These are phyloP conservation scores for Lichenothelia convexa DNA, from an alignment of 495 filamentous ascomycete species.

Conservation along the genomic window DNA sequence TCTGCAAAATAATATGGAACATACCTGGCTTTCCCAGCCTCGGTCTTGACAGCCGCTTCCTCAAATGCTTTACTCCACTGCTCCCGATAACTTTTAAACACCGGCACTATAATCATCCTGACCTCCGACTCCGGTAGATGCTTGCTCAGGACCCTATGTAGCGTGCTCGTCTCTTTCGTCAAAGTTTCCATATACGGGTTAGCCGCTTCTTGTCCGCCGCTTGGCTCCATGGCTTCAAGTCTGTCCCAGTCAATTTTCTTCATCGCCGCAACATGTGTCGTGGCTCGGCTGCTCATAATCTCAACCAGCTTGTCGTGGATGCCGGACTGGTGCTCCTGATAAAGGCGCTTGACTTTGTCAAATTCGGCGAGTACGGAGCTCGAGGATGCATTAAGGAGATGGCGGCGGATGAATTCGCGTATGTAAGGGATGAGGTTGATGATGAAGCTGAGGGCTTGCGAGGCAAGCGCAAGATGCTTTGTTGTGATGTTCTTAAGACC, in stretches of 20 bases:
- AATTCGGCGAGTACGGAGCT: conserved; percentile 62
- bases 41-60: conserved; percentile 44
- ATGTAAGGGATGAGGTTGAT: conserved; percentile 76
- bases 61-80: conserved; percentile 63
- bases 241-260: conserved; percentile 59
- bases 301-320: conserved; percentile 94
- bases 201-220: no score
- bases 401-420: conserved; percentile 73
- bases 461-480: conserved; percentile 83
- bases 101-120: conserved; percentile 70
- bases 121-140: conserved; percentile 67
- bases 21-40: conserved; percentile 55
- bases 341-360: conserved; percentile 75
- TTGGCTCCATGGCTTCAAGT: conserved; percentile 24
- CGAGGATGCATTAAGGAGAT: conserved; percentile 37
- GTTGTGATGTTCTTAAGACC: conserved; percentile 94
- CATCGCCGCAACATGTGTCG: conserved; percentile 53
- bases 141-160: conserved; percentile 75
- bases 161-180: conserved; percentile 68
- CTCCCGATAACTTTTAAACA: conserved; percentile 72
- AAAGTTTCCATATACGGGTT: conserved; percentile 87
- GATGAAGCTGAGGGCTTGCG: conserved; percentile 77
- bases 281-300: conserved; percentile 73
- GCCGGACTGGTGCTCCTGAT: conserved; percentile 79
- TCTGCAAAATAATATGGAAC: conserved; percentile 9